These are phyloP conservation scores for Coniferiporia weirii DNA, from an alignment of 1,284 basidiomycete genomes.

Conservation along the genomic window DNA sequence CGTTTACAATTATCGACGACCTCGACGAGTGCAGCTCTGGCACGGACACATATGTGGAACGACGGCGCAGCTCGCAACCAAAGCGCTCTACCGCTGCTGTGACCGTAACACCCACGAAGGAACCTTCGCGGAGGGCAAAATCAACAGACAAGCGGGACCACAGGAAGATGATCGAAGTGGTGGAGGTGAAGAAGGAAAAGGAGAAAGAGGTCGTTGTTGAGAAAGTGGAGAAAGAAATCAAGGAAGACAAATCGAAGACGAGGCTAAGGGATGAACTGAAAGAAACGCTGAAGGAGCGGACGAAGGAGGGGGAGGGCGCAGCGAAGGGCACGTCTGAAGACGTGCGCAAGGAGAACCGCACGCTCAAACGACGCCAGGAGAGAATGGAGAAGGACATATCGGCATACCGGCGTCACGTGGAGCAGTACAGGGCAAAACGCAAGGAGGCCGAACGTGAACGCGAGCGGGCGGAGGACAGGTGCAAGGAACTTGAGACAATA, in stretches of 20 bases:
- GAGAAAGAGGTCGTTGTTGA: background rate
- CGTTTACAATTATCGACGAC: conserved; percentile 17
- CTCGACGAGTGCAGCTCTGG: conserved; percentile 16
- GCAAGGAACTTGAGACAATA: conserved; percentile 14
- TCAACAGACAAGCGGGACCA: background rate
- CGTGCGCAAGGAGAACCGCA: conserved; percentile 12
- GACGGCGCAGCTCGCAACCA: background rate
- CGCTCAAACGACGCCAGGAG: conserved; percentile 7
- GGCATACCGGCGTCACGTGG: conserved; percentile 9
- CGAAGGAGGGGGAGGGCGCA: background rate
- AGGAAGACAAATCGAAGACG: background rate
- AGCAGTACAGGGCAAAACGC: conserved; percentile 16
- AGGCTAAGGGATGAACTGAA: background rate
- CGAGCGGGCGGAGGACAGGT: conserved; percentile 3
- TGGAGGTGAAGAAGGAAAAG: background rate
- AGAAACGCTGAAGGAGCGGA: background rate
- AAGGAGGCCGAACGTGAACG: conserved; percentile 14
- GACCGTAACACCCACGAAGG: background rate
- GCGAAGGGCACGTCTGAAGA: conserved; percentile 8
- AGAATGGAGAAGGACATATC: conserved; percentile 15
- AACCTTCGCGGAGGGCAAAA: background rate
- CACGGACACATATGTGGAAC: conserved; percentile 13
- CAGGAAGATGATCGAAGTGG: background rate
- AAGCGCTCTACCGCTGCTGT: conserved; percentile 10
- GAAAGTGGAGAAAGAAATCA: background rate